A percentile compares a stretch with the other conserved stretches of the same genome.
phyloP scores from a whole-genome alignment of 805 yeast species.

The Blastobotrys chiropterorum region DNA sequence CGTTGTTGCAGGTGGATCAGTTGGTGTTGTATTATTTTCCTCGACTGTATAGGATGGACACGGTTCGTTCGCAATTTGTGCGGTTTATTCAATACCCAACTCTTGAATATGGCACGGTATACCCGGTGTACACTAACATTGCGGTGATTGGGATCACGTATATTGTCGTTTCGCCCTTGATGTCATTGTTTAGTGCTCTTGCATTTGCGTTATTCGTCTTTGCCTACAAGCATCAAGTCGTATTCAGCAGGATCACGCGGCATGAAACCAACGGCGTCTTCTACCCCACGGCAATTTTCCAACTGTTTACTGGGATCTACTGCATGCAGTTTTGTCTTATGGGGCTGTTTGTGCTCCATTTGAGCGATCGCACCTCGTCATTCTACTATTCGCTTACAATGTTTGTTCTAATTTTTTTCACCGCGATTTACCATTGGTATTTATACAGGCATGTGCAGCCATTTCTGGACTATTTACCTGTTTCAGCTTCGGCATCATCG shows the following conservation, averaged over 20 bases:
- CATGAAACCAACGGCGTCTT: conserved; percentile 46
- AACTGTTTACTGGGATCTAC: conserved; percentile 73
- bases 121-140: conserved; percentile 69
- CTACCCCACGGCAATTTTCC: conserved; percentile 70
- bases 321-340: conserved; percentile 72
- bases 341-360: conserved; percentile 56
- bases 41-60: conserved; percentile 34
- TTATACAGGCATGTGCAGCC: conserved; percentile 40
- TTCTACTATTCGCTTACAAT: conserved; percentile 39
- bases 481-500: conserved; percentile 9
- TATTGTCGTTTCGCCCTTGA: conserved; percentile 72
- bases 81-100: conserved; percentile 40
- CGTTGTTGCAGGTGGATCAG: conserved; percentile 53
- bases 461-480: conserved; percentile 36
- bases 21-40: conserved; percentile 30
- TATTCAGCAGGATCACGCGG: conserved; percentile 38
- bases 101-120: conserved; percentile 73
- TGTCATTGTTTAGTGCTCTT: conserved; percentile 52
- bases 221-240: conserved; percentile 65
- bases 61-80: conserved; percentile 55
- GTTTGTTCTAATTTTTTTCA: conserved; percentile 44
- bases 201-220: conserved; percentile 52
- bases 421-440: conserved; percentile 52
- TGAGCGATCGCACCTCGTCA: not conserved
- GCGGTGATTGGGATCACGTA: conserved; percentile 76